These are phyloP conservation scores for Alternaria burnsii DNA, from an alignment of 2,329 filamentous ascomycete genomes.

Conservation along the genomic window DNA sequence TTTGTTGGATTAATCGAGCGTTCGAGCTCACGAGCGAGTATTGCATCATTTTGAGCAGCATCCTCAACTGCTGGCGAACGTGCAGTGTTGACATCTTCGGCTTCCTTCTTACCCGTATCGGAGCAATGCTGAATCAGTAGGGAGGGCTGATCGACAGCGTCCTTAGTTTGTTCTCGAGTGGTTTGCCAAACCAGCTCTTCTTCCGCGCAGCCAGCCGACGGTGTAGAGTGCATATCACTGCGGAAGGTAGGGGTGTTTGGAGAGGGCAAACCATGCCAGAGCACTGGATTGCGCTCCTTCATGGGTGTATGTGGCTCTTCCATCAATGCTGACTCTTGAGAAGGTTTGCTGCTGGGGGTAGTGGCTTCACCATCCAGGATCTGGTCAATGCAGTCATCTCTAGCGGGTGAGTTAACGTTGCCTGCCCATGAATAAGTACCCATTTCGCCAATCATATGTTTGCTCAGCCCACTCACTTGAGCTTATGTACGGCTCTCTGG, in stretches of 20 bases:
- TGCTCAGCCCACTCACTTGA: constrained; percentile 5
- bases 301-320: constrained; percentile 7
- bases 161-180: background rate
- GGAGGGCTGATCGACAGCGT: background rate
- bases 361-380: background rate
- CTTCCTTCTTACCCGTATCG: background rate
- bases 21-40: constrained; percentile 8
- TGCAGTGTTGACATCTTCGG: background rate
- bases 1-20: background rate
- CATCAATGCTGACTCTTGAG: background rate
- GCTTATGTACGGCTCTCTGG: background rate
- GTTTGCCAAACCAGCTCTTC: background rate
- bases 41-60: background rate
- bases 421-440: background rate
- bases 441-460: background rate
- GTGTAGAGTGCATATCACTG: background rate
- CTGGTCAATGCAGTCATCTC: background rate
- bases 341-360: background rate
- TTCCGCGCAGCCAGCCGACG: background rate
- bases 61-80: background rate
- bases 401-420: background rate
- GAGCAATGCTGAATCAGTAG: background rate
- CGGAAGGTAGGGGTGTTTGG: constrained; percentile 11
- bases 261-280: constrained; percentile 21
- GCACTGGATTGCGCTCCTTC: background rate